Evolutionary conservation across 2,329 filamentous ascomycete species (phyloP).

Genomic region (Xylariaceae sp.): DNA sequence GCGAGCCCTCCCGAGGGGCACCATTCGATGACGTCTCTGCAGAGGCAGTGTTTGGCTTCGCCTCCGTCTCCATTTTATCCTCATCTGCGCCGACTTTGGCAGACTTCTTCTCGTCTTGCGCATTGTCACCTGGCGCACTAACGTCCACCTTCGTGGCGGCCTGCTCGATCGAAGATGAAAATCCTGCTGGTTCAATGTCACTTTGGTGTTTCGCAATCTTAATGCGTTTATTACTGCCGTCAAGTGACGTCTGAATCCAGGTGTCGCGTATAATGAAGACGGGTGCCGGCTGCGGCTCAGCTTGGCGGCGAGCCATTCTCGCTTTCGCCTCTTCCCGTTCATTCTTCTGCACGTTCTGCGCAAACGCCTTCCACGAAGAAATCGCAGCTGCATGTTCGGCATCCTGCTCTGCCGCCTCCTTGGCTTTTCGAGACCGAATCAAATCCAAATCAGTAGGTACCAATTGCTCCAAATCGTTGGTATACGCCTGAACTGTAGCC

Average conservation of each 20-base stretch:
- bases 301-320: slow-evolving; percentile 27
- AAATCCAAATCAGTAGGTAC: slow-evolving; percentile 80
- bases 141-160: slow-evolving; percentile 12
- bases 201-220: slow-evolving; percentile 30
- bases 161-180: background rate
- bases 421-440: slow-evolving; percentile 42
- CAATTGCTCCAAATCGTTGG: slow-evolving; percentile 71
- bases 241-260: slow-evolving; percentile 36
- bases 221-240: slow-evolving; percentile 38
- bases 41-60: background rate
- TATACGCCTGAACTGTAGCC: slow-evolving; percentile 66
- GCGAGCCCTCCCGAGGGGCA: background rate
- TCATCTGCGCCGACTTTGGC: too few relatives aligned
- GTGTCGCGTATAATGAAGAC: slow-evolving; percentile 34
- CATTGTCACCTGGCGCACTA: background rate
- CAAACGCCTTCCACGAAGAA: slow-evolving; percentile 25
- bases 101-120: background rate
- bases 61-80: background rate
- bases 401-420: slow-evolving; percentile 24
- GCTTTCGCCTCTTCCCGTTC: slow-evolving; percentile 25
- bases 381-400: slow-evolving; percentile 13
- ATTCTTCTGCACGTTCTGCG: slow-evolving; percentile 23
- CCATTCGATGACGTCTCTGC: background rate
- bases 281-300: slow-evolving; percentile 16
- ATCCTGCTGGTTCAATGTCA: background rate